Evolutionary conservation across 495 filamentous ascomycete genomes (phyloP).

Genomic region (Penicillium maclennaniae): DNA sequence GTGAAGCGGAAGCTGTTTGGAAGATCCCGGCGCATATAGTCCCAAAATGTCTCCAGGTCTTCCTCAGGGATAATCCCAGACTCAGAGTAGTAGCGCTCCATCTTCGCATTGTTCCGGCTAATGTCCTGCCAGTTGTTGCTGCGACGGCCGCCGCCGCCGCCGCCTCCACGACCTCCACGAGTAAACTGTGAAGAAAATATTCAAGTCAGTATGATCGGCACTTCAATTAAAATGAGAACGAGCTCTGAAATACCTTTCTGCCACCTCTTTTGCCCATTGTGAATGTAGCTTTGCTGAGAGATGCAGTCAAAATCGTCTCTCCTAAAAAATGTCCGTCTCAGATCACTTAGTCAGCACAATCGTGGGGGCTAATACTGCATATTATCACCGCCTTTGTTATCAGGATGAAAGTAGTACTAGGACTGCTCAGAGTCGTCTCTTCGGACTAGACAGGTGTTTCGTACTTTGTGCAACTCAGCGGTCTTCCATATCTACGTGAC

Average conservation of each 20-base stretch:
- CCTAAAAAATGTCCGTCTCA: conserved; percentile 12
- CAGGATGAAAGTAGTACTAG: background rate
- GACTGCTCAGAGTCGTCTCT: background rate
- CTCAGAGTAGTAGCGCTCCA: conserved; percentile 79
- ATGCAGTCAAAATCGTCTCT: conserved; percentile 11
- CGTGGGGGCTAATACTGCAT: conserved; percentile 7
- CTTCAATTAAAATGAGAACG: background rate
- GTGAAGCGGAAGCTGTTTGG: conserved; percentile 97
- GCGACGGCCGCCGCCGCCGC: conserved; percentile 21
- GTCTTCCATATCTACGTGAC: background rate
- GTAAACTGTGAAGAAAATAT: conserved; percentile 22
- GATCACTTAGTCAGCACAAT: conserved; percentile 13
- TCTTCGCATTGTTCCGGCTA: conserved; percentile 66
- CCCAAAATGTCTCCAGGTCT: conserved; percentile 79
- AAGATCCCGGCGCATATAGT: conserved; percentile 69
- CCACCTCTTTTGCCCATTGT: conserved; percentile 40
- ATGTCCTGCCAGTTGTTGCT: conserved; percentile 53
- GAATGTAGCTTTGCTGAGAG: conserved; percentile 11
- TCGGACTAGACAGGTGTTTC: background rate
- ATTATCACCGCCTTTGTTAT: conserved; percentile 4
- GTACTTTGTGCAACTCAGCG: background rate
- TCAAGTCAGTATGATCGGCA: conserved; percentile 13
- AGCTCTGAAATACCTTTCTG: conserved; percentile 27
- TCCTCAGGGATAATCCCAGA: conserved; percentile 66
- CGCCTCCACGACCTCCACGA: conserved; percentile 32